Conservation (phyloP, 1,139 yeast genomes). For the Kluyveromyces marxianus region DNA sequence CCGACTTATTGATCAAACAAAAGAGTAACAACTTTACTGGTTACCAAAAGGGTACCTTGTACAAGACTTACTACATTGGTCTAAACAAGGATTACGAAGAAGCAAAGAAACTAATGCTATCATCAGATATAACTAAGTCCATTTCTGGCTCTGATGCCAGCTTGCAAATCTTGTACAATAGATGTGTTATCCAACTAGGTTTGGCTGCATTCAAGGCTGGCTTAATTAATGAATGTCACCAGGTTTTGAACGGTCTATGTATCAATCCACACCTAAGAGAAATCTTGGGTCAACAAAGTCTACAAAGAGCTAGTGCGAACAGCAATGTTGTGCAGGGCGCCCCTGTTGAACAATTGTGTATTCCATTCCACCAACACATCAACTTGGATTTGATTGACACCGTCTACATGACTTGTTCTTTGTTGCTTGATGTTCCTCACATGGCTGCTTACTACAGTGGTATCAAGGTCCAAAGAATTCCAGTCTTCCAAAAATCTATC, state of each 20-base stretch:
- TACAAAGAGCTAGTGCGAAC: conserved; percentile 49
- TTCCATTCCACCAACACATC: conserved; percentile 98
- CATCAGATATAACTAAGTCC: conserved; percentile 75
- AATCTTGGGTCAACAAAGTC: conserved; percentile 81
- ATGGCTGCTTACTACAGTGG: conserved; percentile 55
- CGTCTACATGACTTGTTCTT: conserved; percentile 83
- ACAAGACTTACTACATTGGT: conserved; percentile 85
- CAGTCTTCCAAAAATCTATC: conserved; percentile 67
- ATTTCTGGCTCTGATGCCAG: conserved; percentile 80
- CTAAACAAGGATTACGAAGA: conserved; percentile 73
- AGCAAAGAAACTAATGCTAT: conserved; percentile 83
- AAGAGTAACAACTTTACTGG: conserved; percentile 46
- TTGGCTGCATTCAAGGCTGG: conserved; percentile 93
- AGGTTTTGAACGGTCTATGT: conserved; percentile 80
- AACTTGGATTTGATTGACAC: conserved; percentile 92
- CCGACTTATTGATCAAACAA: conserved; percentile 59
- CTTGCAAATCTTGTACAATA: conserved; percentile 85
- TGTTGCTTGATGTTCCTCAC: conserved; percentile 86
- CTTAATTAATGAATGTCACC: conserved; percentile 78
- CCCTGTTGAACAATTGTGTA: conserved; percentile 58
- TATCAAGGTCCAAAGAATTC: conserved; percentile 56
- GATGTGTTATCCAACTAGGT: conserved; percentile 94
- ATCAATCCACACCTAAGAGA: conserved; percentile 85
- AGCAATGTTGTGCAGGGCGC: conserved; percentile 29
- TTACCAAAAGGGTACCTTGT: conserved; percentile 78